Evolutionary conservation across 73 alveolate species (phyloP), one percentile per base, ranked within the genome.

Genomic region (Halteria grandinella): DNA sequence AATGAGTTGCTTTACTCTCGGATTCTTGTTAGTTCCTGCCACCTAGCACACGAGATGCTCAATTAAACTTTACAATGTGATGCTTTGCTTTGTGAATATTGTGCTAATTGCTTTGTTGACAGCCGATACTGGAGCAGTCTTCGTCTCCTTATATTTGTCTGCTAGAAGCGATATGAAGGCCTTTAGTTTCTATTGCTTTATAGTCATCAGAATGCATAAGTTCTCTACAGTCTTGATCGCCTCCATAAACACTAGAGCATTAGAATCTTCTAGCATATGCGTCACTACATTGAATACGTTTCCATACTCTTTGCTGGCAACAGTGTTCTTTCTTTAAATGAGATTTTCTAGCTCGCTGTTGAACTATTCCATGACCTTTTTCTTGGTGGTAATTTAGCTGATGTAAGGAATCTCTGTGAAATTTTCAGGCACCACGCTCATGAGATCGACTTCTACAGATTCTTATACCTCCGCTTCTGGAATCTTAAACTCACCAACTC

Each of bases 201-300:
- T 45, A 28, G 47, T 44, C 40, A 55, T 53, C 27, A 82, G 40
- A 5, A 25, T 21, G 21, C 81, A 33, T 0, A 82, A 33, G 36
- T 21, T 52, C n/a, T 55, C 91, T 1, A 82, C 80, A 0, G 76
- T 82, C 51, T 72, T 82, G 20, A 82, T 57, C 0, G 83, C 85
- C 24, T 82, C 91, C 52, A 55, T 58, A 27, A 48, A 71, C 1
- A 82, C 91, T 15, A 82, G 37, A 1, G 69, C 60, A 33, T 82
- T 82, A 1, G 85, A 44, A 47, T 82, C 91, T 33, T 82, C 91
- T 0, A 82, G 91, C 91, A 82, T 82, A 34, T 75, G 87, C 32
- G 43, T 49, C 4, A 75, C 29, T 0, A 71, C 82, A 72, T 82
- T 82, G 41, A 53, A 71, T 2, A 82, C 44, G n/a, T 55, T 37